A percentile compares a stretch with the other conserved stretches of the same genome.
Conservation (phyloP, 2,329 filamentous ascomycete genomes). For the Colletotrichum tropicicola region DNA sequence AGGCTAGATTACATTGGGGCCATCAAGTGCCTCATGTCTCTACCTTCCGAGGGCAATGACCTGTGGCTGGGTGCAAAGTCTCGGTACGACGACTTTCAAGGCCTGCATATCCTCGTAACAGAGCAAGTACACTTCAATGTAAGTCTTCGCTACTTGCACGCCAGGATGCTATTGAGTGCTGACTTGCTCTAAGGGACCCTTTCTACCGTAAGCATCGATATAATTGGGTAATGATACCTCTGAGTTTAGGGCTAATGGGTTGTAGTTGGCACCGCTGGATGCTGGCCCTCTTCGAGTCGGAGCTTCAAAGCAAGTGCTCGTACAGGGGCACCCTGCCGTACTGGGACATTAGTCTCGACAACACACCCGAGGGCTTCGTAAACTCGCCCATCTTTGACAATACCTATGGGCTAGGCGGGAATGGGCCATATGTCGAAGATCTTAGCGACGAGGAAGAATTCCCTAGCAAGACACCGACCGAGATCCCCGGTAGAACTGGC, state of each 20-base stretch:
- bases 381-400: conserved; percentile 31
- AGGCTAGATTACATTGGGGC: conserved; percentile 18
- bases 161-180: too few relatives aligned
- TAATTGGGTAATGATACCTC: too few relatives aligned
- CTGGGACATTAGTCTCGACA: conserved; percentile 32
- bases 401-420: conserved; percentile 23
- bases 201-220: neutral
- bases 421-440: conserved; percentile 14
- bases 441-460: conserved; percentile 10
- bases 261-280: conserved; percentile 17
- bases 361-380: conserved; percentile 11
- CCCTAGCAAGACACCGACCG: neutral
- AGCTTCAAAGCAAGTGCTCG: conserved; percentile 33
- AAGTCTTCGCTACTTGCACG: too few relatives aligned
- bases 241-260: neutral
- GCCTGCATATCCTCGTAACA: conserved; percentile 35
- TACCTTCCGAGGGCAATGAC: neutral
- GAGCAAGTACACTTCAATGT: conserved; percentile 33
- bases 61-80: conserved; percentile 30
- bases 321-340: conserved; percentile 36
- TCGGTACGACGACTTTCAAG: conserved; percentile 37
- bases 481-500: neutral
- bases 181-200: too few relatives aligned
- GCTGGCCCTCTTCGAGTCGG: conserved; percentile 34
- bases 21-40: conserved; percentile 18